These are phyloP conservation scores for Dioscorea dumetorum DNA, from an alignment of 106 monocot genomes.

Conservation along the genomic window DNA sequence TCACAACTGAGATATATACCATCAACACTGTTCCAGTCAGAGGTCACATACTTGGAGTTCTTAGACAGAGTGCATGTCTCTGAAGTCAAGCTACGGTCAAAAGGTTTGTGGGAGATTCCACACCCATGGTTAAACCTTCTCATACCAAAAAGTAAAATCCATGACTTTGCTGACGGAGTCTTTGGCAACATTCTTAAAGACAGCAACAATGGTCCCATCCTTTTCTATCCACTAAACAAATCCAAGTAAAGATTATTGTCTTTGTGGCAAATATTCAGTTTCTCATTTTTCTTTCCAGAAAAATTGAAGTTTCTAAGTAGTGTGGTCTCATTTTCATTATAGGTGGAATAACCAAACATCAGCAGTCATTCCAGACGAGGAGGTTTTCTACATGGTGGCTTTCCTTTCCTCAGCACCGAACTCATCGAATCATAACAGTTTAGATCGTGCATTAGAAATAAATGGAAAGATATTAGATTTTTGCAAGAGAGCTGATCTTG, in stretches of 20 bases:
- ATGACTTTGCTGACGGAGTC: slow-evolving; percentile 53
- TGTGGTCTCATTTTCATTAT: neutral
- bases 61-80: slow-evolving; percentile 75
- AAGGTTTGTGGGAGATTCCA: slow-evolving; percentile 85
- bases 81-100: slow-evolving; percentile 55
- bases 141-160: slow-evolving; percentile 55
- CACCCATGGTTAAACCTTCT: slow-evolving; percentile 95
- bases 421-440: slow-evolving; percentile 22
- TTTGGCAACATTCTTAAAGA: slow-evolving; percentile 75
- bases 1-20: slow-evolving; percentile 62
- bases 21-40: slow-evolving; percentile 77
- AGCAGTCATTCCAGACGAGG: slow-evolving; percentile 52
- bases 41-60: slow-evolving; percentile 81
- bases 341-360: slow-evolving; percentile 76
- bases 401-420: slow-evolving; percentile 71
- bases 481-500: slow-evolving; percentile 47
- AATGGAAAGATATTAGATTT: slow-evolving; percentile 57
- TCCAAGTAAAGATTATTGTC: slow-evolving; percentile 43
- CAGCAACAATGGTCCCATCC: slow-evolving; percentile 81
- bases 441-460: slow-evolving; percentile 30
- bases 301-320: too few species aligned
- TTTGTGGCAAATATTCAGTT: too few species aligned
- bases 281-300: too few species aligned
- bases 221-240: slow-evolving; percentile 78
- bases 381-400: slow-evolving; percentile 75